phyloP scores from a whole-genome alignment of 768 basidiomycete genomes.

The Boletus edulis region DNA sequence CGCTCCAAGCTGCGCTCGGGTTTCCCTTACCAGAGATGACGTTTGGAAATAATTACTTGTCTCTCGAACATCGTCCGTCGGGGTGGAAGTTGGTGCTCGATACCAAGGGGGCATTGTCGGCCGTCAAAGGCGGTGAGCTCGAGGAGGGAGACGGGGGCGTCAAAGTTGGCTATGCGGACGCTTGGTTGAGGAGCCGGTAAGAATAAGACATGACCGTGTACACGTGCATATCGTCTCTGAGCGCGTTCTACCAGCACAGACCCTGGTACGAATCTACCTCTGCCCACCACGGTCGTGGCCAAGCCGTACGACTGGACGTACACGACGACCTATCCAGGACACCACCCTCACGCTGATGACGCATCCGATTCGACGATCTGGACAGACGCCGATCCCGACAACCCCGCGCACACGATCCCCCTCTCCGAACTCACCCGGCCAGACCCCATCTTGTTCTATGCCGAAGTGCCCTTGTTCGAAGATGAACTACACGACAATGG shows the following conservation, averaged over 20 bases:
- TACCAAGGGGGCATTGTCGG: conserved; percentile 61
- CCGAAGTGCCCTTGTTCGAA: conserved; percentile 92
- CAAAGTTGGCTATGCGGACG: conserved; percentile 92
- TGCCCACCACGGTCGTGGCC: conserved; percentile 69
- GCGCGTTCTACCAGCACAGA: conserved; percentile 52
- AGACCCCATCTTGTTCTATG: conserved; percentile 98
- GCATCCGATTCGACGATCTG: conserved; percentile 36
- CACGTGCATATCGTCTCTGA: conserved; percentile 15
- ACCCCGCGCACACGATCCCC: conserved; percentile 68
- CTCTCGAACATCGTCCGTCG: conserved; percentile 60
- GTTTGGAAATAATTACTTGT: conserved; percentile 81
- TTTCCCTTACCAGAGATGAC: conserved; percentile 96
- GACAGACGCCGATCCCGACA: conserved; percentile 53
- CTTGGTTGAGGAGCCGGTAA: conserved; percentile 89
- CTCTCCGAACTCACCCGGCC: conserved; percentile 80
- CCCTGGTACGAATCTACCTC: conserved; percentile 57
- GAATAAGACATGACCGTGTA: background rate
- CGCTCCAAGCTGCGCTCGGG: conserved; percentile 58
- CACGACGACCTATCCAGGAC: conserved; percentile 83
- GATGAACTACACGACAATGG: conserved; percentile 98
- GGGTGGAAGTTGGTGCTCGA: conserved; percentile 69
- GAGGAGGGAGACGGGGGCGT: conserved; percentile 85
- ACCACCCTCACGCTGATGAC: conserved; percentile 22
- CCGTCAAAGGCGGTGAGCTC: conserved; percentile 75
- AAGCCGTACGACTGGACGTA: conserved; percentile 99